Base-by-base conservation (phyloP, 345 rosid species). In the Crucihimalaya himalaica region DNA sequence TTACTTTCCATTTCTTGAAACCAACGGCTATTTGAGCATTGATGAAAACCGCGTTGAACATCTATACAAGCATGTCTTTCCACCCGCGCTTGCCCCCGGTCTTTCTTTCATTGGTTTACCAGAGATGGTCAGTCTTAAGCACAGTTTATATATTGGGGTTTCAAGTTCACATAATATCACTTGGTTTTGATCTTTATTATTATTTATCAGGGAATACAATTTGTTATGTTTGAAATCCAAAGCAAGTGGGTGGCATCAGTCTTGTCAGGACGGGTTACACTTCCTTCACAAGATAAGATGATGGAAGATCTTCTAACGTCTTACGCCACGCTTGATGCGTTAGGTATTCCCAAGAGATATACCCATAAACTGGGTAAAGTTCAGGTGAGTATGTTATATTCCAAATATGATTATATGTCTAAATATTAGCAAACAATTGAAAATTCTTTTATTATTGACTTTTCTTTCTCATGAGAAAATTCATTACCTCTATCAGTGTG, bases 81-180 rank as follows among this genome's bases (percentile, higher is more conserved):
- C 93, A 10, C 90, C 95, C 0, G 69, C 27, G 13, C 76, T 86
- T 55, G 87, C 97, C 5, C 98, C 95, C 0, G 58, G 80, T 76
- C 91, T 93, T 71, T 90, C 97, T 4, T 88, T 93, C 72, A 52
- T 90, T 25, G 97, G 97, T 51, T 61, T 90, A 76, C 92, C 98
- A 9, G 80, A 78, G 77, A 85, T 81, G 92, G 96, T 92, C 66
- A 57, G 61, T 69, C 27, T 20, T n/a, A 19, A 8, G 18, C 50
- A 19, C 29, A 31, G 2, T 29, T 66, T 21, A 2, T 21, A 28
- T 56, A 5, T 56, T 11, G 5, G 10, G 3, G 15, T 60, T 23
- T 53, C 20, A 1, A 23, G 32, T 21, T 15, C 15, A 34, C 6
- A 0, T 34, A 4, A 0, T 34, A 4, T 57, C 12, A 35, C 32